Base-by-base conservation (phyloP, 2,329 filamentous ascomycete species). In the Fusarium proliferatum region DNA sequence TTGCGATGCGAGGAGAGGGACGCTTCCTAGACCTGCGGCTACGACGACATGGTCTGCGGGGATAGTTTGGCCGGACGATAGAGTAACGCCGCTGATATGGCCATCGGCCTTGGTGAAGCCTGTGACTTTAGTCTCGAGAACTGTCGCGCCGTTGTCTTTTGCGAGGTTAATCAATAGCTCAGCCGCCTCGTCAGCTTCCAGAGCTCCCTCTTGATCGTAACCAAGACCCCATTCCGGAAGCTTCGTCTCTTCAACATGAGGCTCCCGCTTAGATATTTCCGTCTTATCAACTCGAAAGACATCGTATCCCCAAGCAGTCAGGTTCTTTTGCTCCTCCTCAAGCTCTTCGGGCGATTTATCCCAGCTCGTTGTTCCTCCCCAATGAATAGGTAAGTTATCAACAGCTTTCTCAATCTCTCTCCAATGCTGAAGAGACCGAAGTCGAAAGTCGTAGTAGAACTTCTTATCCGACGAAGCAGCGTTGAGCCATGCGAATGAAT, bases 361-460 rank as follows among this genome's bases (percentile, higher is more conserved):
- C 60, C 65, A 69, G 21, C 55, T 66, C 1, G 59, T 46, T 2
- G 66, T 60, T 0, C 66, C 68, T 9, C 51, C 26, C 68, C 68
- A 71, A 4, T 45, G 33, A 26, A 71, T 70, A 0, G 68, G 66
- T 11, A 71, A 42, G 21, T 48, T 41, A 3, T 48, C 23, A 8
- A 52, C 34, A 58, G 45, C 13, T 17, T 46, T 52, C 46, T 23
- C 41, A 36, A 71, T 69, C 15, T 69, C 38, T 9, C 42, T 48
- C 68, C 68, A 71, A 1, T 58, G 45, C 16, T 65, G 30, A 3
- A 71, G 41, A 3, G 68, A 71, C 2, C 61, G 21, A 4, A 43
- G 51, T 19, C 68, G 36, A n/a, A 71, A 71, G 12, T 71, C 55
- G 33, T 71, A 66, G 17, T 71, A 71, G 7, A 61, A 61, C 41